Evolutionary conservation across 306 rosid genomes (phyloP), one percentile per base, ranked within the genome.

Genomic region (Ziziphus jujuba): DNA sequence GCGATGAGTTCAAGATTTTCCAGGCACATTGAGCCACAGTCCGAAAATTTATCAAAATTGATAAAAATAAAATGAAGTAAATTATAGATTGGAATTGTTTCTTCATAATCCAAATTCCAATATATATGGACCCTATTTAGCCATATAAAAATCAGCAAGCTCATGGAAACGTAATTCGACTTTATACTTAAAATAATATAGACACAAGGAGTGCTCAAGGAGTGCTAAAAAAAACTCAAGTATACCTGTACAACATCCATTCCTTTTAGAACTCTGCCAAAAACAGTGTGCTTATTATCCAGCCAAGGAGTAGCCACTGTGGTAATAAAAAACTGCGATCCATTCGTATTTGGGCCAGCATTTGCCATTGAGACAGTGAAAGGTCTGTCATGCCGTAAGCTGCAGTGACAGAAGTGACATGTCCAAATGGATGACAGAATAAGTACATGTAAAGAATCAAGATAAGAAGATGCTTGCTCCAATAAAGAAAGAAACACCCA

Each of bases 281-380:
- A 93, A 75, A 93, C 97, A 2, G 97, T 87, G 76, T 93, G 99
- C 77, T 93, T 93, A 87, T 84, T 93, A 80, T 93, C 99, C 61
- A 93, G 77, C 99, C 99, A 93, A 56, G 99, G 95, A 77, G 99
- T 93, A 69, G 99, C 99, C 60, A 90, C 99, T 14, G 99, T 93
- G 60, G 99, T 93, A 86, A 93, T 87, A 77, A 93, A 93, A 80
- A 93, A 93, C 80, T 93, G 97, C 73, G 99, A 93, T 54, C 99
- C 99, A 63, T 93, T 93, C 53, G 97, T 77, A 72, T 93, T 90
- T 33, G 77, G 91, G 33, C 99, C 99, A 0, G 96, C 99, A 79
- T 93, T 93, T 64, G 99, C 99, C 99, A 93, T 93, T 59, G 99
- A 93, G 48, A 90, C 67, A 0, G 97, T 93, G 87, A 93, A 93